Conservation (phyloP, 805 yeast genomes). For the Candida alai region DNA sequence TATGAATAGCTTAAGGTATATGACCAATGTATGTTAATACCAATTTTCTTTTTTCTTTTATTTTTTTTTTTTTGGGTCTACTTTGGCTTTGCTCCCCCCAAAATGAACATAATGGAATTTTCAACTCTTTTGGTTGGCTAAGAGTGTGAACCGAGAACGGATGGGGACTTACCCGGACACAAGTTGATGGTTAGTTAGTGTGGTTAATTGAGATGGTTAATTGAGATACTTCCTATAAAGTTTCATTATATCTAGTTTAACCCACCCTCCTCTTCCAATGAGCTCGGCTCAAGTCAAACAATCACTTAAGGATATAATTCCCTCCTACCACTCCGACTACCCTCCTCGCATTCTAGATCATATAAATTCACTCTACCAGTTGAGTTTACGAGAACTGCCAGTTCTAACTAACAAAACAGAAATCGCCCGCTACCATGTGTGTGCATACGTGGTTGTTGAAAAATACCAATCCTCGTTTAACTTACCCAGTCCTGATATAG, state of each 20-base stretch:
- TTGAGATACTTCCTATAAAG: no score
- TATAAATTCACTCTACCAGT: slow-evolving; percentile 44
- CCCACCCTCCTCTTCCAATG: no score
- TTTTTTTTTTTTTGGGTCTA: background rate
- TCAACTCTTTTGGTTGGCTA: slow-evolving; percentile 8
- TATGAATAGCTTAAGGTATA: no score
- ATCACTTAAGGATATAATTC: slow-evolving; percentile 47
- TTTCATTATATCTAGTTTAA: no score
- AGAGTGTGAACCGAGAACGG: no score
- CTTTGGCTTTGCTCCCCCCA: slow-evolving; percentile 1
- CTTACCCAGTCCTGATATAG: slow-evolving; percentile 46
- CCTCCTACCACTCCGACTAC: slow-evolving; percentile 32
- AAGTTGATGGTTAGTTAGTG: no score
- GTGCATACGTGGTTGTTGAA: slow-evolving; percentile 61
- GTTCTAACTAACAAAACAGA: slow-evolving; percentile 52
- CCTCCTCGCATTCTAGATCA: slow-evolving; percentile 7
- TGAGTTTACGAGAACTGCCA: slow-evolving; percentile 50
- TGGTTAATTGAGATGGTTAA: no score
- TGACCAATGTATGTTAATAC: no score
- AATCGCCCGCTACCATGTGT: slow-evolving; percentile 62
- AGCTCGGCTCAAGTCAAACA: slow-evolving; percentile 19
- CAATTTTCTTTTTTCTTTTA: background rate
- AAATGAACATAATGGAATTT: slow-evolving; percentile 7
- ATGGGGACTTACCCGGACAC: slow-evolving; percentile 6
- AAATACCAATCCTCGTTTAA: slow-evolving; percentile 39